phyloP scores from a whole-genome alignment of 345 rosid genomes.

The Salix exigua region DNA sequence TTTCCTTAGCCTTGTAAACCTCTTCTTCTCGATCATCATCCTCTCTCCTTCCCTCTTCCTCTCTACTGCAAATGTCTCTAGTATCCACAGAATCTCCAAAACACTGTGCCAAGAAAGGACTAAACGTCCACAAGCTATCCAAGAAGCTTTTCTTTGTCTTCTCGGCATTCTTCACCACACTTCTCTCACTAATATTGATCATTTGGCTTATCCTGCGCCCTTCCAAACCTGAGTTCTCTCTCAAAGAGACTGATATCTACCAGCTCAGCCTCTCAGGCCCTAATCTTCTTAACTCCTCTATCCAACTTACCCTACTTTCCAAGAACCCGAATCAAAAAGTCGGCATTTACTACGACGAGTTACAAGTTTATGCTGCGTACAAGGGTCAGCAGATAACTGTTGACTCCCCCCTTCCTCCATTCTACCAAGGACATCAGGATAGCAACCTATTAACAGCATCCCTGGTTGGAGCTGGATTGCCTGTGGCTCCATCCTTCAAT shows the following conservation, averaged over 20 bases:
- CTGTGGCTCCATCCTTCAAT: slow-evolving; percentile 58
- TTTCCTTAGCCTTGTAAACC: slow-evolving; percentile 17
- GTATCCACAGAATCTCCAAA: slow-evolving; percentile 53
- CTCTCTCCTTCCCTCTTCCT: not conserved
- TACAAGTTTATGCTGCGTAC: slow-evolving; percentile 59
- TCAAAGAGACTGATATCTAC: slow-evolving; percentile 55
- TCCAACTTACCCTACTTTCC: slow-evolving; percentile 60
- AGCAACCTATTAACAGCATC: slow-evolving; percentile 57
- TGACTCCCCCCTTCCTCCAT: slow-evolving; percentile 56
- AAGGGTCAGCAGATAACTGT: slow-evolving; percentile 75
- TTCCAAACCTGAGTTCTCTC: slow-evolving; percentile 64
- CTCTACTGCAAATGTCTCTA: slow-evolving; percentile 63
- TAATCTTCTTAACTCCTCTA: slow-evolving; percentile 79
- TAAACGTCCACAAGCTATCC: slow-evolving; percentile 34
- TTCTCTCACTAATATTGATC: slow-evolving; percentile 52
- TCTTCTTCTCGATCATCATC: not conserved
- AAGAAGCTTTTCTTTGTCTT: slow-evolving; percentile 56
- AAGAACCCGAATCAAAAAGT: slow-evolving; percentile 67
- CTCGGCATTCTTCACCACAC: slow-evolving; percentile 44
- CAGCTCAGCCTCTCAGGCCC: slow-evolving; percentile 59
- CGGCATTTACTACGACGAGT: slow-evolving; percentile 74
- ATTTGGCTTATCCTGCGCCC: slow-evolving; percentile 77
- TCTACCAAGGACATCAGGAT: slow-evolving; percentile 72
- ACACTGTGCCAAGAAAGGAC: slow-evolving; percentile 59
- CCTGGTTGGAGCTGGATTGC: slow-evolving; percentile 55